Evolutionary conservation across 148 eudicot species (phyloP), one percentile per base, ranked within the genome.

Genomic region (Rhododendron ovatum): DNA sequence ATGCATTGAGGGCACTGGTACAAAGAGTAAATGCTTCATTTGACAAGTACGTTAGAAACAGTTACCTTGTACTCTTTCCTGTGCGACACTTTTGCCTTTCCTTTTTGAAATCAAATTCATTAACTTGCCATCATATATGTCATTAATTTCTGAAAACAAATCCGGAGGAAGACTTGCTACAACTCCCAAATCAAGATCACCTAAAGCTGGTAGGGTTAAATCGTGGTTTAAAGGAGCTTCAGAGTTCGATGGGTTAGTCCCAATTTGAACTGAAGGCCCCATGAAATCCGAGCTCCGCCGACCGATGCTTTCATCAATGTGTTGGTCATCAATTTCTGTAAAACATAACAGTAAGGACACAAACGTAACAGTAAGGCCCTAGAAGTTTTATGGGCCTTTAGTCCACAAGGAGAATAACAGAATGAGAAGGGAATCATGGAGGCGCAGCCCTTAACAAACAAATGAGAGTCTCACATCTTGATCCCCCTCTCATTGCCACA

Each of bases 141-240:
- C 92, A 90, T 95, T 93, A 69, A 95, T 90, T 86, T 97, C 98
- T 82, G 96, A 90, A 85, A 97, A 87, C 67, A 97, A 85, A 61
- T 95, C 96, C 47, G 96, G 93, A 81, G 99, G 99, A 86, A 97
- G 94, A 90, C 91, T 92, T 90, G 91, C 93, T 86, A 97, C 73
- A 76, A 97, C 98, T 81, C 89, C 92, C 83, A 94, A 51, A 92
- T 97, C 98, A 89, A 97, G 95, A 90, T 97, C 99, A 82, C 86
- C 86, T 76, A 95, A 79, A 88, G 95, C 91, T 80, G 99, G 98
- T 67, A 92, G 89, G 83, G 88, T 85, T 48, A 89, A 80, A 87
- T 51, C 81, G 35, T 80, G 84, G 80, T 88, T 85, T 74, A 74
- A 78, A 84, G 57, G 83, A 80, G 90, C 65, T 76, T 84, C 91